Evolutionary conservation across 2,329 filamentous ascomycete genomes (phyloP), one percentile per base, ranked within the genome.

Genomic region (Penicillium sp.): DNA sequence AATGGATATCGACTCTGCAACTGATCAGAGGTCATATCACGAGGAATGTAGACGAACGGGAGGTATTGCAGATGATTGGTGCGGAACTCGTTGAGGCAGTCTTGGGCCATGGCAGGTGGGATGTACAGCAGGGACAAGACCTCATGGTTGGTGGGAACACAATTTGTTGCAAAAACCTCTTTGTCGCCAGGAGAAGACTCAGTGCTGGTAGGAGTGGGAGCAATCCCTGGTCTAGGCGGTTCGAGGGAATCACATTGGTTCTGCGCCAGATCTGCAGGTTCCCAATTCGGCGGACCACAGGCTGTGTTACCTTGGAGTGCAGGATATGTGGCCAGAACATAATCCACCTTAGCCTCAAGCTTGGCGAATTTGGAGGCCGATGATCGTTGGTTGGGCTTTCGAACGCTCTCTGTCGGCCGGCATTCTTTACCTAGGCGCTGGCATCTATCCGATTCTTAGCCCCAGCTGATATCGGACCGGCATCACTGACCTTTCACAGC

Each of bases 391-490:
- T 74, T 71, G 13, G 71, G 63, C 55, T 61, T 65, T 43, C 63
- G 58, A 11, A 57, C 64, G n/a, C 72, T 68, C 16, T 63, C 60
- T 8, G 75, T 71, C 10, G 76, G 72, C 16, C 68, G 65, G 56
- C 78, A 79, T 44, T 74, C 65, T 56, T 74, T 76, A 21, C 70
- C 70, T 1, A 80, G 63, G 5, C 77, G 74, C 45, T 72, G 64
- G 43, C 78, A 80, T 52, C 78, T 75, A 58, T n/a, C 18, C 8
- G 21, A 9, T 8, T 22, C 22, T 64, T 29, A 60, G 55, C 38
- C 18, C 43, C 2, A 47, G 24, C 4, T 34, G 18, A 24, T 46
- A 4, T 27, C 16, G 4, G 5, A 47, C 49, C 9, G n/a, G 31
- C 16, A 8, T 38, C 18, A 56, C 56, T 52, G 40, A 70, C 67